Base-by-base conservation (phyloP, 2,329 filamentous ascomycete genomes). In the Aureobasidium sp. region DNA sequence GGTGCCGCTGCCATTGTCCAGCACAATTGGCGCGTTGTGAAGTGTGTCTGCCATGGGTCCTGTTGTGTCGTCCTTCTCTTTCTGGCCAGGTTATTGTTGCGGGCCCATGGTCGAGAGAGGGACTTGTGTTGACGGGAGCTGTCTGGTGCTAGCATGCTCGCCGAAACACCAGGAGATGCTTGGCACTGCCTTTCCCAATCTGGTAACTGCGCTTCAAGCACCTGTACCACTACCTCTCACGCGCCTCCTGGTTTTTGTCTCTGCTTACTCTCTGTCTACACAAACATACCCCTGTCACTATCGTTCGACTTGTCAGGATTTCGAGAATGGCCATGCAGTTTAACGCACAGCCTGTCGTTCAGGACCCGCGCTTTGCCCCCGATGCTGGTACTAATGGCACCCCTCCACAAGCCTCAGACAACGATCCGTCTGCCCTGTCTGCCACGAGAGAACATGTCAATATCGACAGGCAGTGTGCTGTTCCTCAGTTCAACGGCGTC, bases 1-100 rank as follows among this genome's bases (percentile, higher is more conserved):
- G 5, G 94, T 99, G 67, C 94, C 94, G 68, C 92, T 97, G 71
- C 94, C 94, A 79, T 99, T 99, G 84, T 99, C 94, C 71, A 99
- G 89, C 73, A 99, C 94, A 76, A 99, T 96, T 63, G 94, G 92
- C 68, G 91, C 92, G 82, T 99, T 99, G 81, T 97, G 94, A 61
- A 97, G 85, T 2, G 60, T 61, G 72, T 88, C 87, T 67, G 82
- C 80, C 84, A 87, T 87, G 69, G 66, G 70, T 70, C 27, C 19
- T 44, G 47, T 39, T n/a, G 17, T 48, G 54, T 45, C 11, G 5
- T 44, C 40, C 53, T 44, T 57, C 39, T 45, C 39, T 57, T 57
- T 35, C 53, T 45, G 1, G 27, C 7, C 39, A 44, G 27, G 17
- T 40, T 50, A 50, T 60, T 49, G 33, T 50, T 22, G 42, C 54